Percentiles rank a stretch among this genome's conserved stretches.
Conservation (phyloP, 805 yeast species). For the Metschnikowia lunata region DNA sequence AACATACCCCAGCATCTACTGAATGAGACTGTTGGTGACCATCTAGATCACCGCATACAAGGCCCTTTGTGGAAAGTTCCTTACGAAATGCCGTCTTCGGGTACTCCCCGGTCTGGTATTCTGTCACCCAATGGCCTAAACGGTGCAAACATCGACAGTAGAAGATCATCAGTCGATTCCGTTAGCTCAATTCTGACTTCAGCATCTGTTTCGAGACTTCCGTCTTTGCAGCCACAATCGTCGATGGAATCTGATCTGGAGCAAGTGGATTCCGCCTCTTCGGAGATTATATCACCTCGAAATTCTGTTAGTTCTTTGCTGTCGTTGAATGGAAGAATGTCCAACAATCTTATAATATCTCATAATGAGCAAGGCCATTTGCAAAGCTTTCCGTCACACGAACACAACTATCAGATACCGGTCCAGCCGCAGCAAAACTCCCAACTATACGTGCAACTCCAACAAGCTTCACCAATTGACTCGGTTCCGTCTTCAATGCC, state of each 20-base stretch:
- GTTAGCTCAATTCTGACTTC: conserved; percentile 44
- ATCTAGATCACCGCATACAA: conserved; percentile 27
- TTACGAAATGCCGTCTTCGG: conserved; percentile 45
- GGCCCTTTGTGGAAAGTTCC: conserved; percentile 61
- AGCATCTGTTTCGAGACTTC: conserved; percentile 27
- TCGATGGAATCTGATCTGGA: conserved; percentile 13
- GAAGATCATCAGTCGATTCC: conserved; percentile 49
- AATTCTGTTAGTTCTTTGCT: conserved; percentile 18
- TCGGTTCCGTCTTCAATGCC: neutral
- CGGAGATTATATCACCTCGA: conserved; percentile 11
- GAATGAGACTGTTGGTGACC: neutral
- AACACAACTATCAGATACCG: neutral
- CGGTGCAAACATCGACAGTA: conserved; percentile 15
- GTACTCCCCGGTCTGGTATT: conserved; percentile 14
- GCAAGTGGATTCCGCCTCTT: conserved; percentile 14
- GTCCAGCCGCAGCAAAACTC: neutral
- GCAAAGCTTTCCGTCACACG: neutral
- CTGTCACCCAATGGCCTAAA: conserved; percentile 13
- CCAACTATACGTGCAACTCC: neutral
- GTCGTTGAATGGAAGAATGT: conserved; percentile 17
- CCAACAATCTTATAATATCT: conserved; percentile 5
- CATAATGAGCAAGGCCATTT: neutral
- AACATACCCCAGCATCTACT: neutral
- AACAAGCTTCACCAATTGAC: neutral
- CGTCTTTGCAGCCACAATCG: conserved; percentile 25